Evolutionary conservation across 2,329 filamentous ascomycete species (phyloP).

Genomic region (Zymoseptoria crescenta): DNA sequence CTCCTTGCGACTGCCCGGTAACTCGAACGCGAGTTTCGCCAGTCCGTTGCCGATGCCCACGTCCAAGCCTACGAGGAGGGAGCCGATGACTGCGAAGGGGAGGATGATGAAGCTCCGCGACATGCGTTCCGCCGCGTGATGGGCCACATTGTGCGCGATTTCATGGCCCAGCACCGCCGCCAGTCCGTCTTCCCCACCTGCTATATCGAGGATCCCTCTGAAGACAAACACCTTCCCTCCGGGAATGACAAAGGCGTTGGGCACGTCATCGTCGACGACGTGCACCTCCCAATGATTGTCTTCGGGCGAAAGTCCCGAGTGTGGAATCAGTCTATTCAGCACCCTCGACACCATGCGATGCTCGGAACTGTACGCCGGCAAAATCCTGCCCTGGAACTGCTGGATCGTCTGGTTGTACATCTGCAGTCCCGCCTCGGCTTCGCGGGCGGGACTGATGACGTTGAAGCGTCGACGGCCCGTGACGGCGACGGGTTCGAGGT

Average conservation of each 20-base stretch:
- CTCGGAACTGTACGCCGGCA: slow-evolving; percentile 53
- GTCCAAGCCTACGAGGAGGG: slow-evolving; percentile 38
- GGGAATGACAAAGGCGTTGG: slow-evolving; percentile 71
- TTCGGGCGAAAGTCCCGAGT: slow-evolving; percentile 49
- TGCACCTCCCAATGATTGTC: slow-evolving; percentile 58
- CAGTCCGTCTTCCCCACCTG: slow-evolving; percentile 58
- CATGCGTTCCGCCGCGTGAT: slow-evolving; percentile 59
- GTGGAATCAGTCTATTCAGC: slow-evolving; percentile 58
- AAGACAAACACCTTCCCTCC: slow-evolving; percentile 74
- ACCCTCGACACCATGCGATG: slow-evolving; percentile 53
- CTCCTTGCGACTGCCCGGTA: slow-evolving; percentile 62
- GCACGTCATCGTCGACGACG: slow-evolving; percentile 60
- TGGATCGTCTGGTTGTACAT: slow-evolving; percentile 53
- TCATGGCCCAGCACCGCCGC: slow-evolving; percentile 73
- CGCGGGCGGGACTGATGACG: slow-evolving; percentile 49
- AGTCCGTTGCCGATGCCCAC: slow-evolving; percentile 33
- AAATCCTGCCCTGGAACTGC: slow-evolving; percentile 46
- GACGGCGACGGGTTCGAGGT: slow-evolving; percentile 65
- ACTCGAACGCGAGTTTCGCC: slow-evolving; percentile 56
- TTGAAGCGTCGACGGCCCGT: slow-evolving; percentile 69
- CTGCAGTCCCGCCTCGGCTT: slow-evolving; percentile 46
- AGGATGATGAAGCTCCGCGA: slow-evolving; percentile 38
- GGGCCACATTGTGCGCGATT: slow-evolving; percentile 67
- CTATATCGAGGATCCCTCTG: slow-evolving; percentile 63
- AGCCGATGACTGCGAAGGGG: slow-evolving; percentile 30